Conservation (phyloP, 1,284 basidiomycete species). For the Porogramme epimiltina region DNA sequence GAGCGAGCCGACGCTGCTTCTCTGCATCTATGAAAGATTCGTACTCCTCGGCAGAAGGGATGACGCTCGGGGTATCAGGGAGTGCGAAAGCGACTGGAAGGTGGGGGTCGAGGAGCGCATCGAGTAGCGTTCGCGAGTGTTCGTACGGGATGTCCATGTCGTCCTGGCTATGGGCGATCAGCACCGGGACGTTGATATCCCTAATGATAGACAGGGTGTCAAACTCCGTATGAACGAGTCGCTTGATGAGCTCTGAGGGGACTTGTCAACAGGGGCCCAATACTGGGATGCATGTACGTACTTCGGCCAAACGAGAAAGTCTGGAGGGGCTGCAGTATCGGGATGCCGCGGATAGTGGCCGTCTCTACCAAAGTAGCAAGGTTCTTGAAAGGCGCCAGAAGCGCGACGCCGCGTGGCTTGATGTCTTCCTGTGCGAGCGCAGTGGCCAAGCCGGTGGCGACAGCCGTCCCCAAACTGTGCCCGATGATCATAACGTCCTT, state of each 20-base stretch:
- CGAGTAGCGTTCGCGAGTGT: constrained; percentile 78
- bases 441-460: constrained; percentile 64
- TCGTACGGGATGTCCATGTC: constrained; percentile 81
- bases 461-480: constrained; percentile 83
- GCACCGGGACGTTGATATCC: constrained; percentile 55
- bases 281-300: constrained; percentile 39
- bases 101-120: constrained; percentile 63
- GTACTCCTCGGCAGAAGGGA: constrained; percentile 25
- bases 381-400: constrained; percentile 80
- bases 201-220: constrained; percentile 63
- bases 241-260: constrained; percentile 54
- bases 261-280: constrained; percentile 3
- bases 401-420: constrained; percentile 61
- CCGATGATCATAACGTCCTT: constrained; percentile 74
- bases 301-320: constrained; percentile 72
- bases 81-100: constrained; percentile 52
- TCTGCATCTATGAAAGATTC: constrained; percentile 23
- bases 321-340: constrained; percentile 70
- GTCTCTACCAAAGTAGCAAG: constrained; percentile 68
- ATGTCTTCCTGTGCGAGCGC: constrained; percentile 57
- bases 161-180: constrained; percentile 81
- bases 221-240: constrained; percentile 63
- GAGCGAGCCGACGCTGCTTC: constrained; percentile 30
- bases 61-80: constrained; percentile 31
- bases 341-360: constrained; percentile 71